Conservation (phyloP, 345 rosid species). For the Euphorbia lathyris region DNA sequence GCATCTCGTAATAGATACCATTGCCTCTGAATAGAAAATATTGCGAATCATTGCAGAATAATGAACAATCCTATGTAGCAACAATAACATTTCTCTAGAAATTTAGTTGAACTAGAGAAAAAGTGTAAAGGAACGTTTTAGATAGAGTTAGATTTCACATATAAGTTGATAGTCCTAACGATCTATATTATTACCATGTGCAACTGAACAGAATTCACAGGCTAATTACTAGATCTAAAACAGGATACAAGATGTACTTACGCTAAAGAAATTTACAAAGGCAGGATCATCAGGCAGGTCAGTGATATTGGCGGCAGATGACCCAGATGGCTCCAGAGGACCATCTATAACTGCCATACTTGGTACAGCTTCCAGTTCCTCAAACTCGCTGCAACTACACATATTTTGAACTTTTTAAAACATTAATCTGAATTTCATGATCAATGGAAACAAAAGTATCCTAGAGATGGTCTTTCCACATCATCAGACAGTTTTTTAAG, state of each 20-base stretch:
- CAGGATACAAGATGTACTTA: conserved; percentile 28
- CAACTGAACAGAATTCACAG: not conserved
- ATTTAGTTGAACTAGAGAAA: not conserved
- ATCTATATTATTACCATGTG: not conserved
- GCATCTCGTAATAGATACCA: not conserved
- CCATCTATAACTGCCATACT: conserved; percentile 89
- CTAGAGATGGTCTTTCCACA: not conserved
- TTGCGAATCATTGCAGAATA: not conserved
- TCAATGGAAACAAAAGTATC: not conserved
- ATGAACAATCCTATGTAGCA: not conserved
- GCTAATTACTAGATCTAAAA: conserved; percentile 1
- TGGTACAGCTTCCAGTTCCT: conserved; percentile 90
- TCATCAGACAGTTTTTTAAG: not conserved
- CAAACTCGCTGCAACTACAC: conserved; percentile 65
- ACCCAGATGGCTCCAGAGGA: conserved; percentile 75
- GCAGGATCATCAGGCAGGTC: conserved; percentile 76
- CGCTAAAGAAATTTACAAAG: conserved; percentile 86
- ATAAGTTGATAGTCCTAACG: not conserved
- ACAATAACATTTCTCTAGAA: not conserved
- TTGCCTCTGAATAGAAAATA: not conserved
- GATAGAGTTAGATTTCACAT: not conserved
- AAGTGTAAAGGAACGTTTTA: not conserved
- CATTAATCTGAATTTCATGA: not conserved
- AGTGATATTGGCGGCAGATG: conserved; percentile 33
- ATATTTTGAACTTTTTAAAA: not conserved